Evolutionary conservation across 768 basidiomycete genomes (phyloP).

Genomic region (Pleurotus citrinopileatus): DNA sequence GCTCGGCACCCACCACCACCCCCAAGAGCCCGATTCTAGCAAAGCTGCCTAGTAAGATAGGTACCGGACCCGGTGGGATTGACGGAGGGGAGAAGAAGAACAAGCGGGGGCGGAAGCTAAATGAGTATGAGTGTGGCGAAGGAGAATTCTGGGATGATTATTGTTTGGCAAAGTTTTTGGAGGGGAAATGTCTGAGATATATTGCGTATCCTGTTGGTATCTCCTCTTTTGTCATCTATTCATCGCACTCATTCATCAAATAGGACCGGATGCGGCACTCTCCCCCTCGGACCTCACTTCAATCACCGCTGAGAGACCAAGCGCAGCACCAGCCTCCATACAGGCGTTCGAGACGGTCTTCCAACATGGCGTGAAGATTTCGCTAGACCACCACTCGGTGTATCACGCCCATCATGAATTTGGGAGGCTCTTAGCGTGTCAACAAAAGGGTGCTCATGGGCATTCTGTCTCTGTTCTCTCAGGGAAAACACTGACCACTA

Average conservation of each 20-base stretch:
- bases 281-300: constrained; percentile 28
- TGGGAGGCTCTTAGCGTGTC: constrained; percentile 73
- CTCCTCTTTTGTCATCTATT: not conserved
- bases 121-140: constrained; percentile 36
- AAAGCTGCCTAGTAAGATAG: not conserved
- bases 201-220: constrained; percentile 75
- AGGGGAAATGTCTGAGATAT: constrained; percentile 81
- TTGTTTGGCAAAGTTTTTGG: constrained; percentile 77
- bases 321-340: constrained; percentile 48
- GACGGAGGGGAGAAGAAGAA: constrained; percentile 12
- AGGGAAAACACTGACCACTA: constrained; percentile 63
- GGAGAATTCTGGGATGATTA: constrained; percentile 84
- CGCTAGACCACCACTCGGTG: constrained; percentile 86
- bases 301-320: constrained; percentile 39
- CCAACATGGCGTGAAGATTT: constrained; percentile 63
- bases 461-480: constrained; percentile 87
- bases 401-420: constrained; percentile 91
- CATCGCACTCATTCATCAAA: not conserved
- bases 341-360: constrained; percentile 68
- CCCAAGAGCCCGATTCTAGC: constrained; percentile 9
- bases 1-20: not conserved
- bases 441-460: constrained; percentile 53
- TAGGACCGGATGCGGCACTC: constrained; percentile 63
- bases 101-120: constrained; percentile 25
- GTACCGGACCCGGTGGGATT: constrained; percentile 5